Conservation (phyloP, 2,329 filamentous ascomycete species). For the Chaetoscypha palmicola region DNA sequence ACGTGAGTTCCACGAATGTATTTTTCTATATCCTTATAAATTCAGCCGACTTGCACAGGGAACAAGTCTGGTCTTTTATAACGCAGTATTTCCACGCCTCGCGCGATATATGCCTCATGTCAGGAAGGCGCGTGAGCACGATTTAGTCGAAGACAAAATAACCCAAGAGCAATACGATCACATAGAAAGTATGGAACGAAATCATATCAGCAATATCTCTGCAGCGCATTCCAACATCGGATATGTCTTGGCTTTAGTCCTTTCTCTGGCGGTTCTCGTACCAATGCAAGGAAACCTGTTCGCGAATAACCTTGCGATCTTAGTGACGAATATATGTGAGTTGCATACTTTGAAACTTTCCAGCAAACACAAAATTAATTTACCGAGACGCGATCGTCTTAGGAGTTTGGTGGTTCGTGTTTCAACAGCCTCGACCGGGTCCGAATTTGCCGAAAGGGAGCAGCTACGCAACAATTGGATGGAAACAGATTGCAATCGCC, state of each 20-base stretch:
- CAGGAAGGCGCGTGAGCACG: slow-evolving; percentile 20
- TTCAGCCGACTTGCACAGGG: slow-evolving; percentile 13
- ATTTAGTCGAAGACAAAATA: slow-evolving; percentile 20
- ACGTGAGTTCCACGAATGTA: too few relatives aligned
- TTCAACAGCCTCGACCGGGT: slow-evolving; percentile 29
- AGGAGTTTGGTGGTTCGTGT: slow-evolving; percentile 29
- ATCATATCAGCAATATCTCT: slow-evolving; percentile 30
- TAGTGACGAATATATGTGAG: too few relatives aligned
- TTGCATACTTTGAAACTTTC: too few relatives aligned
- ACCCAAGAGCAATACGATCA: slow-evolving; percentile 23
- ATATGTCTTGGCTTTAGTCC: slow-evolving; percentile 24
- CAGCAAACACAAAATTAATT: too few relatives aligned
- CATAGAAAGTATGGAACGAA: slow-evolving; percentile 26
- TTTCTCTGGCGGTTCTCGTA: slow-evolving; percentile 24
- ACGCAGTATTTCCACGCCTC: slow-evolving; percentile 29
- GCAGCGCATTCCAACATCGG: slow-evolving; percentile 29
- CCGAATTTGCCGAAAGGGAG: slow-evolving; percentile 24
- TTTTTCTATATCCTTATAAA: too few relatives aligned
- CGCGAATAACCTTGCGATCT: slow-evolving; percentile 29
- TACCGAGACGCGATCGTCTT: too few relatives aligned
- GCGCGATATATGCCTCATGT: slow-evolving; percentile 28
- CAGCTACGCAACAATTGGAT: slow-evolving; percentile 28
- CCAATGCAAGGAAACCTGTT: slow-evolving; percentile 30
- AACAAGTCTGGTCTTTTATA: slow-evolving; percentile 30
- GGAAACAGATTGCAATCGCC: slow-evolving; percentile 28